These are phyloP conservation scores for Pythium pectinolyticum DNA, from an alignment of 352 stramenopile species.

Conservation along the genomic window DNA sequence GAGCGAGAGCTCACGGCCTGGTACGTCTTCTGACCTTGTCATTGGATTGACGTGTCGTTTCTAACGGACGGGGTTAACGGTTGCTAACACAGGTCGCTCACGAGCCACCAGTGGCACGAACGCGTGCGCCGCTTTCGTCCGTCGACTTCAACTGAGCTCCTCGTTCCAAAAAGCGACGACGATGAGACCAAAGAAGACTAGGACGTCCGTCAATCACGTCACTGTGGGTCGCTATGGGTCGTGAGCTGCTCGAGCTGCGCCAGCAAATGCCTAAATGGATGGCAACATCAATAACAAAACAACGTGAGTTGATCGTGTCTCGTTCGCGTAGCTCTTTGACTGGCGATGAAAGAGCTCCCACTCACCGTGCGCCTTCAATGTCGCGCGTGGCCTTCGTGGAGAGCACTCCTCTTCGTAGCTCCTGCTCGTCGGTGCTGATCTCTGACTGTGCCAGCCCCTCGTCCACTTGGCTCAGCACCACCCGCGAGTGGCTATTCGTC, in stretches of 20 bases:
- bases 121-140: conserved; percentile 13
- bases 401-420: conserved; percentile 24
- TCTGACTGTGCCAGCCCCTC: conserved; percentile 4
- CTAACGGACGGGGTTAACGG: too few species aligned
- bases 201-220: too few species aligned
- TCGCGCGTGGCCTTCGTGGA: conserved; percentile 43
- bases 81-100: conserved; percentile 23
- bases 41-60: too few species aligned
- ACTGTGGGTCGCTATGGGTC: background rate
- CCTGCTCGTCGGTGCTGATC: background rate
- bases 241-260: conserved; percentile 16
- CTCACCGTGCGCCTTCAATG: conserved; percentile 46
- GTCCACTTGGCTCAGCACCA: conserved; percentile 13
- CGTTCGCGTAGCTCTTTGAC: background rate
- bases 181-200: too few species aligned
- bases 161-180: too few species aligned
- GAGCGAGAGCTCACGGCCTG: conserved; percentile 22
- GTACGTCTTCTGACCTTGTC: conserved; percentile 19
- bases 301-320: background rate
- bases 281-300: background rate
- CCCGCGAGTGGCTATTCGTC: background rate
- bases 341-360: background rate
- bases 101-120: conserved; percentile 23
- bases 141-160: too few species aligned
- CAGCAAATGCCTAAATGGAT: conserved; percentile 11